A percentile compares a stretch with the other conserved stretches of the same genome.
These are phyloP conservation scores for Bonia amplexicaulis DNA, from an alignment of 176 grass and related monocot genomes.

Conservation along the genomic window DNA sequence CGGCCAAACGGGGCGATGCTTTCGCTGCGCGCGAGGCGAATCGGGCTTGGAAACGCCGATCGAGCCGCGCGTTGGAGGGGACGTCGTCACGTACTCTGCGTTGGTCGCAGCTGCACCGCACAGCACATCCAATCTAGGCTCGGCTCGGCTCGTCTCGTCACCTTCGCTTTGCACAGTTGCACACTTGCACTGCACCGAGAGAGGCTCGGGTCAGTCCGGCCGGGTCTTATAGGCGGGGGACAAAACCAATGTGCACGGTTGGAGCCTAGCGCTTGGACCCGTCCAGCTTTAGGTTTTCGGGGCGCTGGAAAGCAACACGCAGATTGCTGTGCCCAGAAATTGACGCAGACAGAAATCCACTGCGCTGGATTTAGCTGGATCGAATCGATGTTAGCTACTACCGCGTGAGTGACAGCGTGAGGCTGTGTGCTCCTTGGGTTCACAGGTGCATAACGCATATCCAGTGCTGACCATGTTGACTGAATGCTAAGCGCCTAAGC, in stretches of 20 bases:
- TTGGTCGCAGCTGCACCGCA: neutral
- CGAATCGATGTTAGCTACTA: neutral
- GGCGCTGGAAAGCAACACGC: neutral
- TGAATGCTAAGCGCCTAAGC: neutral
- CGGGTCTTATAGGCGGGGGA: neutral
- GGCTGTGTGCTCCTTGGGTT: neutral
- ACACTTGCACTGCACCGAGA: neutral
- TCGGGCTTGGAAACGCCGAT: slow-evolving; percentile 16
- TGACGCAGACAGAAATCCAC: slow-evolving; percentile 15
- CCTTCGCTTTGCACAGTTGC: neutral
- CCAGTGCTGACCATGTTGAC: neutral
- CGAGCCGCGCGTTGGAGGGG: neutral
- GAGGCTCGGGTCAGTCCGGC: neutral
- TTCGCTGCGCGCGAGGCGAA: neutral
- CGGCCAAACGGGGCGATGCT: slow-evolving; percentile 46
- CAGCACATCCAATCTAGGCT: neutral
- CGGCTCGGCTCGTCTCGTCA: slow-evolving; percentile 4
- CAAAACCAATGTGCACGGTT: neutral
- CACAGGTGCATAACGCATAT: neutral
- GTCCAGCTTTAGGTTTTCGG: slow-evolving; percentile 9
- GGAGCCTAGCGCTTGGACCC: slow-evolving; percentile 29
- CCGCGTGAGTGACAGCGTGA: neutral
- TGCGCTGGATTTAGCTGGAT: slow-evolving; percentile 21
- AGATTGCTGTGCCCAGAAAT: neutral
- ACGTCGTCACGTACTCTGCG: neutral